These are phyloP conservation scores for Herpetomonas tarakana DNA, from an alignment of 208 protist genomes.

Conservation along the genomic window DNA sequence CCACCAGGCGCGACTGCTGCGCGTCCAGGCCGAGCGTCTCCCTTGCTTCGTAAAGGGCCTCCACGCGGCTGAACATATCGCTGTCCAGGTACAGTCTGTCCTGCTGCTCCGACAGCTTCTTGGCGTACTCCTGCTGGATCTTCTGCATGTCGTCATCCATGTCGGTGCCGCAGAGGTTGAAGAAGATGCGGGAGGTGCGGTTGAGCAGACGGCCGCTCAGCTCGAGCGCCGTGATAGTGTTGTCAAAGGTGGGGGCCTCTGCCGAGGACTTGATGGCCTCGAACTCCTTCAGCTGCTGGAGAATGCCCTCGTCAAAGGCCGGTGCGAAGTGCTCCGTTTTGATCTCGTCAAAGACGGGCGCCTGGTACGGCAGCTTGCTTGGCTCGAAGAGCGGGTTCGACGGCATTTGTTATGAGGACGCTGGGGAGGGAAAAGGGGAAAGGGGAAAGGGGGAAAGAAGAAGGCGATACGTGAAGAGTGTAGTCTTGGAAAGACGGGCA, in stretches of 20 bases:
- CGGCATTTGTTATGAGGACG: too few species aligned
- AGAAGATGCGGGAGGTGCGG: conserved; percentile 22
- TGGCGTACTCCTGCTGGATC: conserved; percentile 38
- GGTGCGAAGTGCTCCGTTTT: conserved; percentile 42
- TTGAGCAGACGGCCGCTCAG: conserved; percentile 24
- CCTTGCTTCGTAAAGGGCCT: conserved; percentile 20
- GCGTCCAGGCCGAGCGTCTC: conserved; percentile 15
- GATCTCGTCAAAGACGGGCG: conserved; percentile 39
- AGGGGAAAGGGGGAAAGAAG: too few species aligned
- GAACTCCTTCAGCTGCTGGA: conserved; percentile 43
- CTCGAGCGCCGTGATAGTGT: conserved; percentile 50
- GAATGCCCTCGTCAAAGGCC: conserved; percentile 44
- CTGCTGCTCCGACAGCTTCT: conserved; percentile 28
- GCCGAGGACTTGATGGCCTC: conserved; percentile 24
- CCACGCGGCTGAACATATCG: conserved; percentile 34
- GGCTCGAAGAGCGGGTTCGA: conserved; percentile 33
- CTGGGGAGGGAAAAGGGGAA: too few species aligned
- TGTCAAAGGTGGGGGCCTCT: conserved; percentile 40
- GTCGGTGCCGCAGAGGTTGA: conserved; percentile 41
- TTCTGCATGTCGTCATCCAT: conserved; percentile 34
- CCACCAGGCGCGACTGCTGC: conserved; percentile 27
- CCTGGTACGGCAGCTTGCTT: conserved; percentile 35
- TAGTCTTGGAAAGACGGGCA: too few species aligned
- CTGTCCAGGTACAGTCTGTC: conserved; percentile 46
- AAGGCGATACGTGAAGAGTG: too few species aligned